These are phyloP conservation scores for Gossypium schwendimanii DNA, from an alignment of 441 rosid species.

Conservation along the genomic window DNA sequence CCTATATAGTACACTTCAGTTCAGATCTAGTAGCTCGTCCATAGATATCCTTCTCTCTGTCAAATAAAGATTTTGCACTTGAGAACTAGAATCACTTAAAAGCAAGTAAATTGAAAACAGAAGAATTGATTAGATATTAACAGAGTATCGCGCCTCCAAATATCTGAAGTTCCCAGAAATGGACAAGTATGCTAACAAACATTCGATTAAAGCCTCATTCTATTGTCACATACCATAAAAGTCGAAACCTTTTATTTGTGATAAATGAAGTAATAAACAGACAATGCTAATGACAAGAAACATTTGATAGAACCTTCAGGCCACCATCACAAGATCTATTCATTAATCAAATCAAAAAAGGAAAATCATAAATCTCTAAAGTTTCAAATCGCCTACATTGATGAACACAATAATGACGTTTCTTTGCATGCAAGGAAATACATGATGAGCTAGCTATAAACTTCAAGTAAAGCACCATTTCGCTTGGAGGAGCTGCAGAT, in stretches of 20 bases:
- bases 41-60: not conserved
- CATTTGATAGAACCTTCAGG: not conserved
- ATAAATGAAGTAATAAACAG: not conserved
- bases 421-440: not conserved
- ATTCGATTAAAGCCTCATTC: not conserved
- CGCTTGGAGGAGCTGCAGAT: not conserved
- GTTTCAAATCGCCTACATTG: not conserved
- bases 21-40: constrained; percentile 4
- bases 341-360: not conserved
- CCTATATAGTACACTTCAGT: not conserved
- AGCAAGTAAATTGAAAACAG: not conserved
- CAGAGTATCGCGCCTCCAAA: not conserved
- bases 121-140: not conserved
- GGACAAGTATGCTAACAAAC: not conserved
- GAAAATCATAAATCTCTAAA: not conserved
- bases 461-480: not conserved
- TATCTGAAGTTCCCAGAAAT: not conserved
- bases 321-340: not conserved
- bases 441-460: not conserved
- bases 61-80: not conserved
- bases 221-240: not conserved
- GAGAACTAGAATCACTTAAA: not conserved
- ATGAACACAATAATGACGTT: not conserved
- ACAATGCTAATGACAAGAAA: not conserved
- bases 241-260: not conserved